These are phyloP conservation scores for Pyrenochaeta sp. DNA, from an alignment of 2,329 filamentous ascomycete genomes.

Conservation along the genomic window DNA sequence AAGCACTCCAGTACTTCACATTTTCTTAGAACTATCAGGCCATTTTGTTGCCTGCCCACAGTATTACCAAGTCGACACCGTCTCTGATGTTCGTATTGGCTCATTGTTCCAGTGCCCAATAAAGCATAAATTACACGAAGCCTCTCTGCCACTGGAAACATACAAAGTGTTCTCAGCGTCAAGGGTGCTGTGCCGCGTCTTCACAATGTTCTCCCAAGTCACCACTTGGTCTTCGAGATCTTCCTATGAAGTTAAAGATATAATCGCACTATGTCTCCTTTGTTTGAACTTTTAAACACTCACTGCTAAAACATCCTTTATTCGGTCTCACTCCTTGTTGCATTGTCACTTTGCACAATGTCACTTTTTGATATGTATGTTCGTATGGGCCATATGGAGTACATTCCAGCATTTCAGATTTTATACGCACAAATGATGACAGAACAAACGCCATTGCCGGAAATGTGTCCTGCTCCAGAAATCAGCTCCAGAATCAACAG, in stretches of 20 bases:
- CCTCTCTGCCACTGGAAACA: no score
- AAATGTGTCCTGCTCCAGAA: conserved; percentile 6
- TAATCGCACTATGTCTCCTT: conserved; percentile 12
- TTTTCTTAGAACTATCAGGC: no score
- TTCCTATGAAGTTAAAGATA: neutral
- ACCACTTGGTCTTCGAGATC: neutral
- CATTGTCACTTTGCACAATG: conserved; percentile 20
- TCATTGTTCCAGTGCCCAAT: no score
- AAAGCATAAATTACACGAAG: no score
- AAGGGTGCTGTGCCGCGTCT: neutral
- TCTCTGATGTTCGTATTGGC: no score
- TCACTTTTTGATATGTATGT: conserved; percentile 11
- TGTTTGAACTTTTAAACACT: no score
- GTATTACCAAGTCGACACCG: no score
- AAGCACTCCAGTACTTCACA: no score
- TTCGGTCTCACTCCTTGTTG: no score
- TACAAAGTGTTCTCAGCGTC: no score
- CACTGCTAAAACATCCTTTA: no score
- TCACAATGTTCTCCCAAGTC: neutral
- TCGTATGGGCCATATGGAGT: neutral
- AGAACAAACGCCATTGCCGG: conserved; percentile 4
- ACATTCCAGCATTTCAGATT: neutral
- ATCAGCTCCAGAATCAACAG: conserved; percentile 17
- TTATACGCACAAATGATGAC: conserved; percentile 6
- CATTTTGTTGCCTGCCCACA: no score